Evolutionary conservation across 2,329 filamentous ascomycete genomes (phyloP), one percentile per base, ranked within the genome.

Genomic region (Ophiocordyceps polyrhachis-furcata): DNA sequence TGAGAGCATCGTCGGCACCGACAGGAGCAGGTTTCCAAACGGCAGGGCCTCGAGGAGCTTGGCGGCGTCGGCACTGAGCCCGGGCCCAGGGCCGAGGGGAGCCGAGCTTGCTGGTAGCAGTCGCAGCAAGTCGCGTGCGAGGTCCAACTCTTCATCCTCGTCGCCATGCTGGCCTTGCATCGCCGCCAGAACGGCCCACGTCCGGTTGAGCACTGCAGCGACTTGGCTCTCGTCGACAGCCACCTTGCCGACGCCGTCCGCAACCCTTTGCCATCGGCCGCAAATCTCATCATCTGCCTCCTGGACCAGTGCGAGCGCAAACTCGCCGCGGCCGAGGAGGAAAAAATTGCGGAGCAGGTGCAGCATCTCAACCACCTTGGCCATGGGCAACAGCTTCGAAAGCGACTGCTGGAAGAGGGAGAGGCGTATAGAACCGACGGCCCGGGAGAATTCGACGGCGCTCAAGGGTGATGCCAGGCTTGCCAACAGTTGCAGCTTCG

Each of bases 181-280:
- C 1, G 81, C 76, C n/a, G 80, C 79, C 44, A 98, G 68, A 17
- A 81, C 74, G 4, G 82, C 77, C 83, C 86, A 93, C 0, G 86
- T 81, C 50, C 83, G 75, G 8, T 75, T 69, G 12, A 98, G 65
- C 11, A 88, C 78, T 11, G 84, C 77, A 12, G 78, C 75, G 2
- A 93, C 78, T 59, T 96, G 89, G 2, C 83, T 83, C 52, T 95
- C 87, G 58, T 93, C 95, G 47, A 95, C 72, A 1, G 74, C 74
- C 9, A 65, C 51, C n/a, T 58, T 59, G n/a, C 54, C 57, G 1
- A 64, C 41, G 2, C 52, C 49, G 47, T 77, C 74, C 56, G 75
- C 73, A 12, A 76, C 67, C 49, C 78, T 67, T 52, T 71, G 76
- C 70, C 83, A 84, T 43, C 85, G 77, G 50, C 75, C 79, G n/a